Base-by-base conservation (phyloP, 2,329 filamentous ascomycete genomes). In the Colletotrichum spaethianum region DNA sequence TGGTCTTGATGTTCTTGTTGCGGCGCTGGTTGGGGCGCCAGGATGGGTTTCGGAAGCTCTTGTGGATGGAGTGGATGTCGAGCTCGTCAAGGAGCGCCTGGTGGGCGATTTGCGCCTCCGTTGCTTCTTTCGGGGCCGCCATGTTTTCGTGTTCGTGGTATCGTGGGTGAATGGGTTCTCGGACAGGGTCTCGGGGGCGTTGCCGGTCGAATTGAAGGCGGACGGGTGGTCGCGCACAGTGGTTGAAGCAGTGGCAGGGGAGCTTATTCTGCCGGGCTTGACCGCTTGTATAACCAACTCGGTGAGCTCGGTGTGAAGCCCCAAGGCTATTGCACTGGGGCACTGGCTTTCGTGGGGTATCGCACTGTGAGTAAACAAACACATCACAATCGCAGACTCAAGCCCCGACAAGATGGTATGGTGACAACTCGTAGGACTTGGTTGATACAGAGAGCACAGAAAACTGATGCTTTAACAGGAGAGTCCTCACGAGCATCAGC, bases 1-100 rank as follows among this genome's bases (percentile, higher is more conserved):
- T 96, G 77, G 97, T 94, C 83, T 98, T 98, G 83, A 98, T 92
- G 83, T 98, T 98, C 87, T 99, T 99, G 90, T 99, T 99, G 83
- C 96, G 94, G 63, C 96, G 95, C 82, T 95, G 93, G 75, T 96
- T 94, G 20, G 96, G 94, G 79, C 94, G 95, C 96, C 96, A 99
- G 81, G 91, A 86, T 3, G 93, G 87, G 80, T 95, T 98, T 82
- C 96, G 95, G 87, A 98, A 99, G 78, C 91, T 93, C 84, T 97
- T 97, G 77, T 91, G 91, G 79, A 94, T 90, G 72, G 91, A 90
- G 82, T 96, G 93, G 78, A 98, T 94, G 86, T 99, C 96, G 79
- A 98, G 93, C 81, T 93, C 87, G 83, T 98, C 94, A 76, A 99
- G 92, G 73, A 98, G 92, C 76, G 91, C 89, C 81, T 94, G 93